Base-by-base conservation (phyloP, 768 basidiomycete species). In the Amanita molliuscula region DNA sequence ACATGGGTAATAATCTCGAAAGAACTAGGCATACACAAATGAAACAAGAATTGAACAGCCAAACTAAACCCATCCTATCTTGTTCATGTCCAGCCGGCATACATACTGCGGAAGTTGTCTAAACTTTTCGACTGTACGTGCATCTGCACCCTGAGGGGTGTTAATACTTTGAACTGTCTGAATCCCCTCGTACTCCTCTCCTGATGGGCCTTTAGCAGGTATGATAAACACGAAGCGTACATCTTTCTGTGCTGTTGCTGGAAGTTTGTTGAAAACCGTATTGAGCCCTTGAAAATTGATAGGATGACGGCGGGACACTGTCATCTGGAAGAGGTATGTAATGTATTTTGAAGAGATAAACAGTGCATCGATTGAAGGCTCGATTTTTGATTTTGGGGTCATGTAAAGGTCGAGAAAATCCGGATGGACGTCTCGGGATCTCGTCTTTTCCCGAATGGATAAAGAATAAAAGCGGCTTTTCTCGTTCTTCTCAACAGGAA, bases 291-390 rank as follows among this genome's bases (percentile, higher is more conserved):
- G 11, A 46, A 51, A 35, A 1, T 50, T 53, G 49, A 53, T 47
- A 36, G 28, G 23, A 43, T 54, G 54, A 20, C 15, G 10, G 15
- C n/a, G 6, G 15, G 41, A 43, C 16, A 55, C 53, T 25, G 48
- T 56, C 44, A 56, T 55, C 45, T 54, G 55, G 50, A 54, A 54
- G 53, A 54, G 31, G 43, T 20, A 49, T 20, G 53, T 54, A 43
- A 38, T 16, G 31, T 21, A 13, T 43, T 28, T 33, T 45, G 44
- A 45, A 20, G 53, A 54, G 25, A 54, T 51, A 35, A 26, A 53
- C 21, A 53, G 16, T n/a, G 48, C 20, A 44, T 54, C 44, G 20
- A 51, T 26, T 36, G 50, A 45, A 41, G 16, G 33, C 36, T 38
- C 15, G 5, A 28, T 54, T 20, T 44, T 28, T 28, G 50, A 47